Percentiles rank a stretch among this genome's conserved stretches.
These are phyloP conservation scores for Triticum urartu DNA, from an alignment of 176 grass and related monocot genomes.

Conservation along the genomic window DNA sequence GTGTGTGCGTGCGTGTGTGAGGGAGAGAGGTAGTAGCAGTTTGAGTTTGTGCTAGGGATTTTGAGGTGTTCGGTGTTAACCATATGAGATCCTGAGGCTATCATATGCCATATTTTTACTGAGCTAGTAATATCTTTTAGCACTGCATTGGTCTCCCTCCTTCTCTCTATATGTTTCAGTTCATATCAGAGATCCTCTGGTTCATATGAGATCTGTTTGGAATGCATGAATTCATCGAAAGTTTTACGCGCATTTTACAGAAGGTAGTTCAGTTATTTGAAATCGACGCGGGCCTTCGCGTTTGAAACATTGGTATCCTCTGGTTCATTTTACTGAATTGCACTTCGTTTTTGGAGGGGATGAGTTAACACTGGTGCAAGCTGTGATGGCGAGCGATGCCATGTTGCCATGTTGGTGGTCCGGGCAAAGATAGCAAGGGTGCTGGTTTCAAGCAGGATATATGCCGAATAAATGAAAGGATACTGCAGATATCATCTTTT, in stretches of 20 bases:
- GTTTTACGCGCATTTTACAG: neutral
- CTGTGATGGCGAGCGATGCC: neutral
- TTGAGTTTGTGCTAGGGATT: neutral
- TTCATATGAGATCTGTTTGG: neutral
- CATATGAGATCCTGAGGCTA: constrained; percentile 23
- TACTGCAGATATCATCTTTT: neutral
- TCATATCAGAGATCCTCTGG: neutral
- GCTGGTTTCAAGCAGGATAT: neutral
- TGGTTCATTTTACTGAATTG: neutral
- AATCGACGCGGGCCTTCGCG: neutral
- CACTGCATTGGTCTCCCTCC: neutral
- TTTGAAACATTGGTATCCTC: neutral
- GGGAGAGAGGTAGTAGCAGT: neutral
- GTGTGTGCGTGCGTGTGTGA: neutral
- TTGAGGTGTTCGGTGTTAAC: constrained; percentile 2
- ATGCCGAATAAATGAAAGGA: neutral
- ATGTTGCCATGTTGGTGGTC: constrained; percentile 14
- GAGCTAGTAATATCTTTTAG: neutral
- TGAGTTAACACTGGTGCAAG: neutral
- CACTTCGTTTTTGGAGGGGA: neutral
- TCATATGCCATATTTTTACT: constrained; percentile 20
- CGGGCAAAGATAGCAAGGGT: constrained; percentile 29
- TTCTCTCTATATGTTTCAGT: neutral
- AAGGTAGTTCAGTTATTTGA: neutral
- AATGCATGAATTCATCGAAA: neutral